Evolutionary conservation across 257 asterid genomes (phyloP).

Genomic region (Echites panduratus): DNA sequence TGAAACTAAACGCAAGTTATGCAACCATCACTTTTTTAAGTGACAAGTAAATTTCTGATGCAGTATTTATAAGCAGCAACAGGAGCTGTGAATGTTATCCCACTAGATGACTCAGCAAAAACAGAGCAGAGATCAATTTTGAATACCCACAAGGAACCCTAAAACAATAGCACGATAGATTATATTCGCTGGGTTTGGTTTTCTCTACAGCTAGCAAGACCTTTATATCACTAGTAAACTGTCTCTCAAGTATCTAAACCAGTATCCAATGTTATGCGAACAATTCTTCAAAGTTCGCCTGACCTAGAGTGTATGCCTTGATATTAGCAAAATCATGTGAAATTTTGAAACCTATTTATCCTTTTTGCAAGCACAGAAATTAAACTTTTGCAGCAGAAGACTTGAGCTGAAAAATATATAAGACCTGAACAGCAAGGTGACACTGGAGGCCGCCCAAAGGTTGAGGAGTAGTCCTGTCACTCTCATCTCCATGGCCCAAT

Average conservation of each 20-base stretch:
- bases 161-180: neutral
- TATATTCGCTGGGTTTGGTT: neutral
- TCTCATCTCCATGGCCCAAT: conserved; percentile 78
- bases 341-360: neutral
- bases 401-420: conserved; percentile 8
- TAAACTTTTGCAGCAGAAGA: neutral
- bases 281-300: neutral
- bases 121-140: neutral
- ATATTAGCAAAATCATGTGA: neutral
- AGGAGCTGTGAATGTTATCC: neutral
- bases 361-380: neutral
- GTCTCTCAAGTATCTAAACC: neutral
- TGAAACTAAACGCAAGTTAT: conserved; percentile 3
- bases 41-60: neutral
- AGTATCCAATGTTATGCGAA: neutral
- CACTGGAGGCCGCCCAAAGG: conserved; percentile 42
- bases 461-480: conserved; percentile 63
- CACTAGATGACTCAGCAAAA: neutral
- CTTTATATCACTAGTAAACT: neutral
- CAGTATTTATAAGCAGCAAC: neutral
- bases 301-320: neutral
- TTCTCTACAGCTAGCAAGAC: neutral
- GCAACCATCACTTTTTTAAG: neutral
- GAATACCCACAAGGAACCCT: neutral
- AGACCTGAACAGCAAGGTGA: conserved; percentile 74